Percentiles rank a stretch among this genome's conserved stretches.
Conservation (phyloP, 805 yeast species). For the Debaryomyces prosopidis region DNA sequence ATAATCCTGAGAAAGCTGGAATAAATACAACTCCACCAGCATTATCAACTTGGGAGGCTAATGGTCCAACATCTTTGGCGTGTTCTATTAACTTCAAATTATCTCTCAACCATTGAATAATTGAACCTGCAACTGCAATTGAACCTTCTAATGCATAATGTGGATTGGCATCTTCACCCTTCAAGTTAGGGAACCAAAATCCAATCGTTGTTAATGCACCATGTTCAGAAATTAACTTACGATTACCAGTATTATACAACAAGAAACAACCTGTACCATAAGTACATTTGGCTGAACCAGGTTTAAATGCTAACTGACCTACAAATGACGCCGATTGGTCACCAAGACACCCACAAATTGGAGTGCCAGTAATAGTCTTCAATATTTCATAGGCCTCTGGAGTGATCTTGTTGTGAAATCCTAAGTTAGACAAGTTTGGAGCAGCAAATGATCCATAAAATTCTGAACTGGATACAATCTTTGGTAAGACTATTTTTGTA, state of each 20-base stretch:
- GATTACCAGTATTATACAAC: conserved; percentile 80
- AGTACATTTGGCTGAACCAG: conserved; percentile 91
- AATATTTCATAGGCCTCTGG: conserved; percentile 52
- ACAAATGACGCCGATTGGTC: conserved; percentile 94
- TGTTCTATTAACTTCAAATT: conserved; percentile 78
- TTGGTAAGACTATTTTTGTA: conserved; percentile 64
- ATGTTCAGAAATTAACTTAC: conserved; percentile 67
- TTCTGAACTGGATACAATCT: conserved; percentile 77
- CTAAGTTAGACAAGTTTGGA: conserved; percentile 56
- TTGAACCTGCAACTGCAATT: conserved; percentile 93
- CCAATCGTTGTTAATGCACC: conserved; percentile 91
- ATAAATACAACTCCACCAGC: conserved; percentile 93
- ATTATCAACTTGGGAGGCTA: conserved; percentile 77
- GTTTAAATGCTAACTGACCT: conserved; percentile 83
- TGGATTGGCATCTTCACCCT: conserved; percentile 53
- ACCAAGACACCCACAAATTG: conserved; percentile 88
- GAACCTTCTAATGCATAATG: conserved; percentile 94
- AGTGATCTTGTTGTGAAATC: conserved; percentile 52
- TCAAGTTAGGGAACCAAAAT: conserved; percentile 77
- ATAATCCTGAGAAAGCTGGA: conserved; percentile 91
- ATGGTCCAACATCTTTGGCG: conserved; percentile 86
- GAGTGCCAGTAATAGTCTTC: conserved; percentile 55
- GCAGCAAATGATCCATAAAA: conserved; percentile 70
- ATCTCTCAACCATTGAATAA: conserved; percentile 92
- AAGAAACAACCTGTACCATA: conserved; percentile 96